A percentile compares a stretch with the other conserved stretches of the same genome.
phyloP scores from a whole-genome alignment of 139 green algal genomes.

The Volvox africanus region DNA sequence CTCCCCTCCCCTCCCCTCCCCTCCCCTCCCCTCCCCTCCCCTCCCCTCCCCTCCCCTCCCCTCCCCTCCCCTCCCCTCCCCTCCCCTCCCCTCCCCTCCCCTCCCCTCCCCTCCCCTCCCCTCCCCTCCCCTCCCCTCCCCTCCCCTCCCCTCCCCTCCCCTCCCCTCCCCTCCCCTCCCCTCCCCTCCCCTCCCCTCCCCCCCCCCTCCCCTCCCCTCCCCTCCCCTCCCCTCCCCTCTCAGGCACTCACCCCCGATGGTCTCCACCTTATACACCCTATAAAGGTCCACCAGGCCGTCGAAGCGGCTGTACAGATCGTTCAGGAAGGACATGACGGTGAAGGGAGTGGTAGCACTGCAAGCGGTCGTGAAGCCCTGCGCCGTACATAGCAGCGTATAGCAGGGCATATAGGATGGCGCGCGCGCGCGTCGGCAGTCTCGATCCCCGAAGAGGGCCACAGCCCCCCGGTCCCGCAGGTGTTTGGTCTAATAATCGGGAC shows the following conservation, averaged over 20 bases:
- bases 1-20: not conserved
- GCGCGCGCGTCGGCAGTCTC: no score
- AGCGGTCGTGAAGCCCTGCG: slow-evolving; percentile 28
- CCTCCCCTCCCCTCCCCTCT: not conserved
- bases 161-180: slow-evolving; percentile 5
- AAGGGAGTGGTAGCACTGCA: not conserved
- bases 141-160: not conserved
- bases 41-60: not conserved
- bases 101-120: not conserved
- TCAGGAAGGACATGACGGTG: slow-evolving; percentile 32
- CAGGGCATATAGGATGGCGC: no score
- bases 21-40: not conserved
- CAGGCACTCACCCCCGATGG: slow-evolving; percentile 48
- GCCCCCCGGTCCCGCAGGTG: no score
- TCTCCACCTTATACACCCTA: slow-evolving; percentile 64
- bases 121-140: not conserved
- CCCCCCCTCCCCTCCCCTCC: not conserved
- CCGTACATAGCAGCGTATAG: not conserved
- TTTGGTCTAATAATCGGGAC: not conserved
- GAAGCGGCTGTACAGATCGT: slow-evolving; percentile 22
- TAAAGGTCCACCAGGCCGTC: slow-evolving; percentile 32
- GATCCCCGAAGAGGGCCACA: no score
- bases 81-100: not conserved
- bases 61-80: slow-evolving; percentile 5
- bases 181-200: no score